Evolutionary conservation across 768 basidiomycete species (phyloP).

Genomic region (Termitomyces sp.): DNA sequence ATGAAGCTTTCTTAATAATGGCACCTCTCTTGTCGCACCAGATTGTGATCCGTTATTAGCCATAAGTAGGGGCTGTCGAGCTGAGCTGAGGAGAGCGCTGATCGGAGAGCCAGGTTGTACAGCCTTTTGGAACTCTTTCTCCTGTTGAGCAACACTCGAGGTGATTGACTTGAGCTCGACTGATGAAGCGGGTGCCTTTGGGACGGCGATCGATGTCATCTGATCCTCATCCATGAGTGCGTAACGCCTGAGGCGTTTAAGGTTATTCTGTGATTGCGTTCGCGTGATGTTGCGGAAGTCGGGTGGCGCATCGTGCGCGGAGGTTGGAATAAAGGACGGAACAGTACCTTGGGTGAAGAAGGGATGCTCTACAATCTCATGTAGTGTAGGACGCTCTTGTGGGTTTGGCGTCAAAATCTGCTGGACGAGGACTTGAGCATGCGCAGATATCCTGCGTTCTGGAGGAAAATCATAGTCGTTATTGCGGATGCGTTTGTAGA

Average conservation of each 20-base stretch:
- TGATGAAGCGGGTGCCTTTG: conserved; percentile 23
- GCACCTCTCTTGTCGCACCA: conserved; percentile 26
- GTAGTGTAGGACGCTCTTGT: conserved; percentile 72
- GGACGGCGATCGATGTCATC: conserved; percentile 35
- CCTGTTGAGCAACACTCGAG: conserved; percentile 74
- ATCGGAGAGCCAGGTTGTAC: conserved; percentile 95
- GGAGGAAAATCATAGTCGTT: conserved; percentile 91
- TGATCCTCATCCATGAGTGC: conserved; percentile 65
- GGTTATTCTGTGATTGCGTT: conserved; percentile 60
- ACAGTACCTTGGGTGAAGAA: conserved; percentile 84
- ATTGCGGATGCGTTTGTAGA: conserved; percentile 92
- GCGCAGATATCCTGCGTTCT: conserved; percentile 64
- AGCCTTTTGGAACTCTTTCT: conserved; percentile 95
- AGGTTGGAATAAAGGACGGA: conserved; percentile 74
- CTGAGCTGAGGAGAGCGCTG: conserved; percentile 83
- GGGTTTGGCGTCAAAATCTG: conserved; percentile 86
- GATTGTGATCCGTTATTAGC: conserved; percentile 27
- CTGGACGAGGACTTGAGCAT: conserved; percentile 73
- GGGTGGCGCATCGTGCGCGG: conserved; percentile 71
- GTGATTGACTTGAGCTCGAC: conserved; percentile 39
- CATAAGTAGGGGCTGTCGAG: conserved; percentile 82
- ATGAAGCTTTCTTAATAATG: conserved; percentile 51
- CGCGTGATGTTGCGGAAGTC: conserved; percentile 69
- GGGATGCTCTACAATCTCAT: conserved; percentile 76
- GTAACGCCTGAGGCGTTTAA: conserved; percentile 57